A percentile compares a stretch with the other conserved stretches of the same genome.
These are phyloP conservation scores for Pseudisothecium myosuroides DNA, from an alignment of 225 moss, liverwort and hornwort genomes.

Conservation along the genomic window DNA sequence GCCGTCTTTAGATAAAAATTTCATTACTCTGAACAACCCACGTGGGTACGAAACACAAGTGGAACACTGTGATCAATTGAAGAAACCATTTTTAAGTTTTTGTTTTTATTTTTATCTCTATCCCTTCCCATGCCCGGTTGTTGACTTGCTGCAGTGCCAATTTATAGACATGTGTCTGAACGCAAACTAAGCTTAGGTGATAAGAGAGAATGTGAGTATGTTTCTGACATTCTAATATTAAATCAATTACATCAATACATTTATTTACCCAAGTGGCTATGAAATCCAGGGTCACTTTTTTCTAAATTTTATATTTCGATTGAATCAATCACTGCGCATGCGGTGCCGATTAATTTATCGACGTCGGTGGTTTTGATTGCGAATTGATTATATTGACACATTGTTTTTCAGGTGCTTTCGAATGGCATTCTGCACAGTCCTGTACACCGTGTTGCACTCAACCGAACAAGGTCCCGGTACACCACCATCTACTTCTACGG, in stretches of 20 bases:
- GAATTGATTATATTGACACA: not conserved
- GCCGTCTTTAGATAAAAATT: too few species aligned
- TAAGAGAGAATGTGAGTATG: not conserved
- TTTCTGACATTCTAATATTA: not conserved
- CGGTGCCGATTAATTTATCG: not conserved
- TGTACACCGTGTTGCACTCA: conserved; percentile 7
- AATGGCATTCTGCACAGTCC: conserved; percentile 29
- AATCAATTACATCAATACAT: not conserved
- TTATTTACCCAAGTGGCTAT: not conserved
- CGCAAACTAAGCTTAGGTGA: not conserved
- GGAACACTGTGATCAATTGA: not conserved
- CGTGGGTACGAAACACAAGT: not conserved
- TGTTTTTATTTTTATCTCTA: not conserved
- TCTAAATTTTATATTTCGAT: too few species aligned
- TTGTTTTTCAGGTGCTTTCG: conserved; percentile 6
- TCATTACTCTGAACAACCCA: not conserved
- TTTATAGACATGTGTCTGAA: not conserved
- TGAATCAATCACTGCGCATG: too few species aligned
- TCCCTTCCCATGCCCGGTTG: not conserved
- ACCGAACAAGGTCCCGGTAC: conserved; percentile 3
- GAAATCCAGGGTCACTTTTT: not conserved
- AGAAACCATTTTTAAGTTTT: not conserved
- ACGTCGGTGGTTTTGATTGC: not conserved
- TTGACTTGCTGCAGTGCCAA: not conserved
- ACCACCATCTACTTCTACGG: conserved; percentile 27